Percentiles rank a stretch among this genome's conserved stretches.
Conservation (phyloP, 2,329 filamentous ascomycete genomes). For the Zasmidium citrigriseum region DNA sequence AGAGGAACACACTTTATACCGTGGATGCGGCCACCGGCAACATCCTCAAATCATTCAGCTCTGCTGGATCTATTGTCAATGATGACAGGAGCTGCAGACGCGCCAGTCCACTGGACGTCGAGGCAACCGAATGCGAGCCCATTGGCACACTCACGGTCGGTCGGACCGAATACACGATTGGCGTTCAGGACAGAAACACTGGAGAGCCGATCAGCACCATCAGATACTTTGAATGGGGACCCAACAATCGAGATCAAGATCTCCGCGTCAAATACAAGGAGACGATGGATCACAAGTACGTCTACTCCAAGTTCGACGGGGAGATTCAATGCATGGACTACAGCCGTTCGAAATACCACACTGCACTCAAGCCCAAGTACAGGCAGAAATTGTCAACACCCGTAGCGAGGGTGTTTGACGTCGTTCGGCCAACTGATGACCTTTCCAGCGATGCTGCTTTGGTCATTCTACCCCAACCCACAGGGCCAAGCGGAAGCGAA, state of each 20-base stretch:
- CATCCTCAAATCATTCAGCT: conserved; percentile 81
- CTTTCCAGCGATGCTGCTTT: conserved; percentile 70
- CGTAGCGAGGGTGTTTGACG: conserved; percentile 34
- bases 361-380: conserved; percentile 22
- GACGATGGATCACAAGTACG: conserved; percentile 84
- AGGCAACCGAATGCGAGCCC: conserved; percentile 72
- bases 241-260: conserved; percentile 88
- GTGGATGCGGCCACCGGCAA: conserved; percentile 83
- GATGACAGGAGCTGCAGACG: conserved; percentile 74
- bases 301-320: conserved; percentile 84
- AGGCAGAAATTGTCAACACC: conserved; percentile 36
- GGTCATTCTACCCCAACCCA: conserved; percentile 83
- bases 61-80: conserved; percentile 65
- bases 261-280: conserved; percentile 77
- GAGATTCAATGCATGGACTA: conserved; percentile 75
- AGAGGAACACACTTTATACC: conserved; percentile 85
- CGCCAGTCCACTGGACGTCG: conserved; percentile 59
- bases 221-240: conserved; percentile 90
- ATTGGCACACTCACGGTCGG: conserved; percentile 80
- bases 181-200: conserved; percentile 73
- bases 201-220: conserved; percentile 81
- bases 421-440: conserved; percentile 59
- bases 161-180: conserved; percentile 85
- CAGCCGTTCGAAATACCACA: conserved; percentile 43
- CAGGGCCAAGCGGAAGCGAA: conserved; percentile 53